These are phyloP conservation scores for Neckera pumila DNA, from an alignment of 225 moss, liverwort and hornwort genomes.

Conservation along the genomic window DNA sequence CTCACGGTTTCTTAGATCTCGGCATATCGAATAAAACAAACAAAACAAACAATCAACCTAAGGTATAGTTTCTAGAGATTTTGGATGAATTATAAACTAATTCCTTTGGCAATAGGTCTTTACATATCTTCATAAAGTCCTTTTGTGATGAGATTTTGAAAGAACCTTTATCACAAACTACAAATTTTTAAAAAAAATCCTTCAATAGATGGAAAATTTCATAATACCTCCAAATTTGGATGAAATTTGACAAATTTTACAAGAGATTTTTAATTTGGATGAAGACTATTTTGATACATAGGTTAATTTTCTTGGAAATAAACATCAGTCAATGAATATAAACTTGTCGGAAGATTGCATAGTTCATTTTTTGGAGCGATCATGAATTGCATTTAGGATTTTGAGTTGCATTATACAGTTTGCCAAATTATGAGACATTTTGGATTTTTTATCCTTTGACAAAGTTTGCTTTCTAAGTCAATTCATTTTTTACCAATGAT, in stretches of 20 bases:
- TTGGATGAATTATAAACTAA: too few species aligned
- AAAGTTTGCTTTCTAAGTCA: background rate
- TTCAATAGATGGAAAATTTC: background rate
- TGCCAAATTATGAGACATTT: background rate
- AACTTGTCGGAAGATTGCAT: rapidly evolving
- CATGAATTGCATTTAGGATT: rapidly evolving
- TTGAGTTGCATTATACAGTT: rapidly evolving
- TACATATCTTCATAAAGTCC: background rate
- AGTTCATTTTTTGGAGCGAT: rapidly evolving
- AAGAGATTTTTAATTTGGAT: too few species aligned
- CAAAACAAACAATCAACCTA: too few species aligned
- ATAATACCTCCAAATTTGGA: background rate
- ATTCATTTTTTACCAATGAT: background rate
- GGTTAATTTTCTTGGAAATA: background rate
- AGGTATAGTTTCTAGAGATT: too few species aligned
- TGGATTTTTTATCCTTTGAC: too few species aligned
- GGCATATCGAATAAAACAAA: too few species aligned
- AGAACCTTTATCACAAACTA: rapidly evolving
- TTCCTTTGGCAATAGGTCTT: rapidly evolving
- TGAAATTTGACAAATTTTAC: background rate
- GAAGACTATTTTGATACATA: too few species aligned
- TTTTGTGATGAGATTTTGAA: rapidly evolving
- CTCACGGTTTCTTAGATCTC: too few species aligned
- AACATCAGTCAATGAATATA: too few species aligned
- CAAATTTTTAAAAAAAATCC: background rate